Evolutionary conservation across 345 rosid species (phyloP), one percentile per base, ranked within the genome.

Genomic region (Eucalyptus curtisii): DNA sequence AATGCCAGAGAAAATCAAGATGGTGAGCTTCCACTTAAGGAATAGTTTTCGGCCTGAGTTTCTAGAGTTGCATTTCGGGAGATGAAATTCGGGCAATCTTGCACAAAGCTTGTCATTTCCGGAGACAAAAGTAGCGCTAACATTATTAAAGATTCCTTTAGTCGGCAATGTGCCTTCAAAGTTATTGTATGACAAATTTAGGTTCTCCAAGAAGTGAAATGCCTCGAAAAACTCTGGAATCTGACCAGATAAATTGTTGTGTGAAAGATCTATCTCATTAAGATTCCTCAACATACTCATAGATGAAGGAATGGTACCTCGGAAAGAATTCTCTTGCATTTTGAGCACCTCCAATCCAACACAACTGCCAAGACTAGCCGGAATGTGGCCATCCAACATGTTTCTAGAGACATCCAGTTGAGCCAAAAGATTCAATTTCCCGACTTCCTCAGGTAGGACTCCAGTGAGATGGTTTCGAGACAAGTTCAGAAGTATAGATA

Each of bases 21-120:
- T 19, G 45, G n/a, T 1, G 16, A 81, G 45, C 48, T 81, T 81
- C 49, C 45, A 45, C 7, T 81, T 11, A 81, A 19, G 44, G 48
- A 24, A 4, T 12, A 17, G 24, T 44, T 3, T 40, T 5, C 1
- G 3, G 85, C 15, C 13, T 1, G 13, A 17, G 44, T 80, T 80
- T 6, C 48, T 80, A 19, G 44, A 37, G 25, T 1, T 19, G 27
- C 85, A 80, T 37, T 24, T 19, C 1, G 3, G 48, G 30, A 80
- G 85, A 44, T 2, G 85, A 80, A 80, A 80, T 24, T 37, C 48
- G 48, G 7, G 85, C 48, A 19, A 16, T 17, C 92, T 90, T 13
- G 89, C 90, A 17, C 93, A 92, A 7, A 92, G 91, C 86, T 89
- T 88, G 24, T 59, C 49, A 88, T 92, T 92, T 81, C 93, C 91